Conservation (phyloP, 345 rosid species). For the Eutrema heterophyllum region DNA sequence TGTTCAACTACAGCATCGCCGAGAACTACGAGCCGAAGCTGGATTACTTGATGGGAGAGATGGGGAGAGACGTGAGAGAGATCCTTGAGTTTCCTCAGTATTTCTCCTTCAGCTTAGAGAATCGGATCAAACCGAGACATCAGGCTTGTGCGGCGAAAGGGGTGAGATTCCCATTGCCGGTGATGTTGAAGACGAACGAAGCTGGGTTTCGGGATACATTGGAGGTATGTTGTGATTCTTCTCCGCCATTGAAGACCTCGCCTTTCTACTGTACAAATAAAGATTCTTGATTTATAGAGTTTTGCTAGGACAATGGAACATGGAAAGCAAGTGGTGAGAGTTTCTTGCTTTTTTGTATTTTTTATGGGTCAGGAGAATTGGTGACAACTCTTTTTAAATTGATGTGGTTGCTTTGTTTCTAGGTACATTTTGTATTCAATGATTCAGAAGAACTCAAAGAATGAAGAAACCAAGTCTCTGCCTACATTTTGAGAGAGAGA, state of each 20-base stretch:
- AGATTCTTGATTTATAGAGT: slow-evolving; percentile 26
- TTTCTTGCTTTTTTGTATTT: not conserved
- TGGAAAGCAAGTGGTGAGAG: slow-evolving; percentile 8
- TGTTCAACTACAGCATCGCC: slow-evolving; percentile 66
- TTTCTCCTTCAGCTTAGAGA: slow-evolving; percentile 80
- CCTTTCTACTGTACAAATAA: slow-evolving; percentile 52
- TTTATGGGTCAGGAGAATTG: not conserved
- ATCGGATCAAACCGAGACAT: slow-evolving; percentile 80
- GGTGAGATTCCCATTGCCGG: slow-evolving; percentile 56
- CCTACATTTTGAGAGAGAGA: slow-evolving; percentile 6
- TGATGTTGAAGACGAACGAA: slow-evolving; percentile 59
- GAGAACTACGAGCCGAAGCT: slow-evolving; percentile 69
- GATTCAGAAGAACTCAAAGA: slow-evolving; percentile 15
- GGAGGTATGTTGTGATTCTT: slow-evolving; percentile 65
- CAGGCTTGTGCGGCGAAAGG: slow-evolving; percentile 65
- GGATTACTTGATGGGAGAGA: slow-evolving; percentile 64
- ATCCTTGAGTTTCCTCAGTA: slow-evolving; percentile 76
- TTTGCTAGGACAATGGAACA: slow-evolving; percentile 9
- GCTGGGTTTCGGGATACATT: slow-evolving; percentile 48
- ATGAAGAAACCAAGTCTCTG: slow-evolving; percentile 10
- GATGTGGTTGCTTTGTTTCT: slow-evolving; percentile 10
- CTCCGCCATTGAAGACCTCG: slow-evolving; percentile 54
- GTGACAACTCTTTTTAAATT: not conserved
- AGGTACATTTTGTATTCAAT: slow-evolving; percentile 25
- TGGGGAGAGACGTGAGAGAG: slow-evolving; percentile 85